phyloP scores from a whole-genome alignment of 2,329 filamentous ascomycete species.

The Pestalotiopsis sp. region DNA sequence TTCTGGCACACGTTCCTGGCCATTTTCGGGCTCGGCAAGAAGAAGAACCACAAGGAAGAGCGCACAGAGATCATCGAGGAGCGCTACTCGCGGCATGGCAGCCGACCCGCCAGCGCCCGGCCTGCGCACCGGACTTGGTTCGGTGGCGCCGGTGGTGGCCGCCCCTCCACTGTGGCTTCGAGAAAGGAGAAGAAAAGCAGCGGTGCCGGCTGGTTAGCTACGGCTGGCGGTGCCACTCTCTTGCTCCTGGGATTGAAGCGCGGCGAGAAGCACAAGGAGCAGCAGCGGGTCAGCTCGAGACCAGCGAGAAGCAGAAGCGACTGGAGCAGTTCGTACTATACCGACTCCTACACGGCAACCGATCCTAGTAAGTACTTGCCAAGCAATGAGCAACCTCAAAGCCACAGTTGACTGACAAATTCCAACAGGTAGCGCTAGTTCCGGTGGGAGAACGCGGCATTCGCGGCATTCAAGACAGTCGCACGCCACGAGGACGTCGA shows the following conservation, averaged over 20 bases:
- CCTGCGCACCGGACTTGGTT: conserved; percentile 62
- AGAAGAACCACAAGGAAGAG: conserved; percentile 50
- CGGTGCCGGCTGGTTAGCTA: conserved; percentile 55
- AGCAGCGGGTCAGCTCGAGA: conserved; percentile 27
- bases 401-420: conserved; percentile 20
- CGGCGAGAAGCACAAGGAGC: conserved; percentile 49
- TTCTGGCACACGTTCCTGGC: conserved; percentile 62
- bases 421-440: conserved; percentile 48
- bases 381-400: background rate
- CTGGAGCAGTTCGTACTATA: conserved; percentile 54
- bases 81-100: conserved; percentile 55
- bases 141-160: conserved; percentile 42
- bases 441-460: conserved; percentile 43
- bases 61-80: conserved; percentile 66
- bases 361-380: conserved; percentile 52
- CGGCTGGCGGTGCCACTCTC: conserved; percentile 53
- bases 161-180: conserved; percentile 37
- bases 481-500: conserved; percentile 24
- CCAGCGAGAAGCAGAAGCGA: conserved; percentile 49
- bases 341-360: conserved; percentile 54
- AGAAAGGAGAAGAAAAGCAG: conserved; percentile 51
- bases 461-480: conserved; percentile 35
- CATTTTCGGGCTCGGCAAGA: conserved; percentile 62
- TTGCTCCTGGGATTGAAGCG: conserved; percentile 56
- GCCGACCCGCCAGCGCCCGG: conserved; percentile 43